Evolutionary conservation across 371 early-diverging fungal genomes (phyloP).

Genomic region (Saksenaea vasiformis): DNA sequence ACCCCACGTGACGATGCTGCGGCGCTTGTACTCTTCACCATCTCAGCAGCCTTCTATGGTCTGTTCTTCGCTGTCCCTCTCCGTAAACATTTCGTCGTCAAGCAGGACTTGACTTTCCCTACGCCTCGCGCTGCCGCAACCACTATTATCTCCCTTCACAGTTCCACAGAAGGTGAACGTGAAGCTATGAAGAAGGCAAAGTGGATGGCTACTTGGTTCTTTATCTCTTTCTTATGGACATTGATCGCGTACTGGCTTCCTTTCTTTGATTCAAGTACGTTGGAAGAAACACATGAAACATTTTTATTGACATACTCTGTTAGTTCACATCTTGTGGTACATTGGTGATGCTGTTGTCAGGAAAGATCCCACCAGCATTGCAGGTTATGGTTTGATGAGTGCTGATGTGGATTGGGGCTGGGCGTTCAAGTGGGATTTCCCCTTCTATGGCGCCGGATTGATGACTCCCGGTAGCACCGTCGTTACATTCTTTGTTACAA

Average conservation of each 20-base stretch:
- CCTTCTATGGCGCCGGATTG: conserved; percentile 75
- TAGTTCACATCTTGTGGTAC: conserved; percentile 60
- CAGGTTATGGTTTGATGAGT: conserved; percentile 45
- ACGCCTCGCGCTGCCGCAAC: conserved; percentile 71
- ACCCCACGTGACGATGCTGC: conserved; percentile 52
- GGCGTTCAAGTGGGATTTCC: conserved; percentile 53
- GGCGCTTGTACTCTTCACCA: conserved; percentile 58
- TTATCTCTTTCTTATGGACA: conserved; percentile 46
- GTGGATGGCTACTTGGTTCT: conserved; percentile 55
- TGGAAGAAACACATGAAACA: neutral
- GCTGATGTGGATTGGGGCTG: conserved; percentile 65
- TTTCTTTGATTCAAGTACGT: conserved; percentile 50
- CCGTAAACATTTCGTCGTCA: conserved; percentile 69
- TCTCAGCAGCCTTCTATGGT: conserved; percentile 70
- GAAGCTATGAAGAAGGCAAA: conserved; percentile 46
- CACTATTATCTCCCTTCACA: conserved; percentile 68
- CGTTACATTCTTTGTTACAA: conserved; percentile 57
- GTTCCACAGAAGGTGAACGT: conserved; percentile 42
- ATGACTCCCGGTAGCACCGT: conserved; percentile 65
- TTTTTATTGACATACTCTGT: neutral
- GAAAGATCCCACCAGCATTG: conserved; percentile 9
- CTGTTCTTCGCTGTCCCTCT: conserved; percentile 78
- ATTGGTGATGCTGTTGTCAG: conserved; percentile 41
- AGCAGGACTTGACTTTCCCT: conserved; percentile 72
- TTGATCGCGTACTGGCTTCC: conserved; percentile 62